Percentiles rank a stretch among this genome's conserved stretches.
These are phyloP conservation scores for Astrothelium macrocarpum DNA, from an alignment of 495 filamentous ascomycete genomes.

Conservation along the genomic window DNA sequence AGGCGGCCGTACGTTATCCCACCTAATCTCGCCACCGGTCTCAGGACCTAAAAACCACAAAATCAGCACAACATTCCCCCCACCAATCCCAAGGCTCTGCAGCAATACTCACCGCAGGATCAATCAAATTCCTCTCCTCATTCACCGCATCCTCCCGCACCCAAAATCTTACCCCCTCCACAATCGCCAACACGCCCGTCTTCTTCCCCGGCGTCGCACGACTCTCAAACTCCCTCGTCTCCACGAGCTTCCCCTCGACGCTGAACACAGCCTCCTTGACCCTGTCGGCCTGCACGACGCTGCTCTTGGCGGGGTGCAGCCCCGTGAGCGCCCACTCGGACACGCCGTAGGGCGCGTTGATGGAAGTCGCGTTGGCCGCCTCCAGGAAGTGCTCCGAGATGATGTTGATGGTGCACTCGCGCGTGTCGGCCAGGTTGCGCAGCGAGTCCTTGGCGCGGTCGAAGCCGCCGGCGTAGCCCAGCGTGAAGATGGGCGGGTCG, in stretches of 20 bases:
- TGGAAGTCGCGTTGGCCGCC: constrained; percentile 68
- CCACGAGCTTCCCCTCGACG: constrained; percentile 69
- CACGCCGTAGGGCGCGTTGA: constrained; percentile 69
- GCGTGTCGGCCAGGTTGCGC: constrained; percentile 56
- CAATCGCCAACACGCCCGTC: constrained; percentile 60
- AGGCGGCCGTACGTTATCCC: constrained; percentile 73
- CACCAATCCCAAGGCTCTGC: constrained; percentile 27
- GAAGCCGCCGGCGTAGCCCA: constrained; percentile 52
- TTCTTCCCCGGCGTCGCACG: constrained; percentile 56
- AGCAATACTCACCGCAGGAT: constrained; percentile 42
- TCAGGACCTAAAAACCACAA: constrained; percentile 34
- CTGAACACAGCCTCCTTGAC: constrained; percentile 75
- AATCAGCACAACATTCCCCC: constrained; percentile 7
- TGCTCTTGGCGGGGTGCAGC: constrained; percentile 58
- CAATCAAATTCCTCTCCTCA: constrained; percentile 59
- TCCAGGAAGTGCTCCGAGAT: constrained; percentile 78
- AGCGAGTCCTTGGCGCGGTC: constrained; percentile 63
- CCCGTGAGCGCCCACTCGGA: constrained; percentile 78
- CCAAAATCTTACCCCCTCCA: constrained; percentile 86
- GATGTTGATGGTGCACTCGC: constrained; percentile 71
- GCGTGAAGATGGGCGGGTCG: constrained; percentile 81
- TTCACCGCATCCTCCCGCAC: constrained; percentile 81
- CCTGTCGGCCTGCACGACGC: constrained; percentile 57
- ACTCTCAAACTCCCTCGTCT: constrained; percentile 67
- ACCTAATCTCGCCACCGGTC: constrained; percentile 69